Conservation (phyloP, 441 rosid species). For the Gossypium armourianum region DNA sequence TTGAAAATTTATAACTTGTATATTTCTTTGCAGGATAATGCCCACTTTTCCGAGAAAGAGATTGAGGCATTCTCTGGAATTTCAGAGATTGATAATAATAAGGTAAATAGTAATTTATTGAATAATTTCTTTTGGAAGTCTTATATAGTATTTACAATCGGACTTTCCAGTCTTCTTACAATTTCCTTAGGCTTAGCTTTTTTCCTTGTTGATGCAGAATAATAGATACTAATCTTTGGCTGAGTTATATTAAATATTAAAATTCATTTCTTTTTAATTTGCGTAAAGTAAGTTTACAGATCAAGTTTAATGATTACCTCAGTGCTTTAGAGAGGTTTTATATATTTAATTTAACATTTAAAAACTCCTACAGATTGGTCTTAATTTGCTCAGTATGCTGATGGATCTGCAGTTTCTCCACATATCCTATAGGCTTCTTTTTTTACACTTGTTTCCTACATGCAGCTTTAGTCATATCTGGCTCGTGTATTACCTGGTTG, state of each 20-base stretch:
- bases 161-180: slow-evolving; percentile 4
- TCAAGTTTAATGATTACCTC: background rate
- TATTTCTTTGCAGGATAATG: slow-evolving; percentile 34
- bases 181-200: background rate
- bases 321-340: slow-evolving; percentile 2
- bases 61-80: slow-evolving; percentile 31
- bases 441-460: background rate
- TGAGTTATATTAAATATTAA: background rate
- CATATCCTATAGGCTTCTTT: background rate
- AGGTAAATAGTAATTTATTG: slow-evolving; percentile 27
- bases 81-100: slow-evolving; percentile 31
- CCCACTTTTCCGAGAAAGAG: slow-evolving; percentile 25
- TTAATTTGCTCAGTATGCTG: background rate
- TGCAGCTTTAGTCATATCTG: background rate
- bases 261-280: background rate
- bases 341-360: background rate
- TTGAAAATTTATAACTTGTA: slow-evolving; percentile 9
- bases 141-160: background rate
- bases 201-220: background rate
- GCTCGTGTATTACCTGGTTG: slow-evolving; percentile 4
- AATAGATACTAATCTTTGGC: background rate
- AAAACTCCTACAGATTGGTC: background rate
- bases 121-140: background rate
- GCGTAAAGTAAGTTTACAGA: background rate
- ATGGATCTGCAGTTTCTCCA: background rate